These are phyloP conservation scores for Lolium rigidum DNA, from an alignment of 176 grass and related monocot genomes.

Conservation along the genomic window DNA sequence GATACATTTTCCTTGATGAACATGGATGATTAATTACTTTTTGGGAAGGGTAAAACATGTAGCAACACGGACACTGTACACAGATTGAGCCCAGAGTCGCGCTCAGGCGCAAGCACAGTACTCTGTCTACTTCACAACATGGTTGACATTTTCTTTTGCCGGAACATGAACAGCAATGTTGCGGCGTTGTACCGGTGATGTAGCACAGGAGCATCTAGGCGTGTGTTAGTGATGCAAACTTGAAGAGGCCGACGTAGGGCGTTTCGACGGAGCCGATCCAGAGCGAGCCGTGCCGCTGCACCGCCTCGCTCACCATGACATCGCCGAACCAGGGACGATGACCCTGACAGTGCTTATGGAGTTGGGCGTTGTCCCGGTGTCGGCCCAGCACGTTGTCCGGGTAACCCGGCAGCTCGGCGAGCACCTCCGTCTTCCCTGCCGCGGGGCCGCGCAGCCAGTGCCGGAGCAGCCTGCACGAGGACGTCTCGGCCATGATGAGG, in stretches of 20 bases:
- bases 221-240: neutral
- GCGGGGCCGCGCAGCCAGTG: conserved; percentile 66
- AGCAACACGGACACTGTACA: neutral
- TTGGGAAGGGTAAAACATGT: neutral
- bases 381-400: conserved; percentile 97
- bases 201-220: neutral
- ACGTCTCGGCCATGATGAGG: conserved; percentile 65
- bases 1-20: neutral
- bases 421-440: conserved; percentile 47
- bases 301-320: conserved; percentile 71
- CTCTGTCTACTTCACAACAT: neutral
- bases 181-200: too few relatives aligned
- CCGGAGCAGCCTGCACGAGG: conserved; percentile 58
- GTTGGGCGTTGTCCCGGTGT: too few relatives aligned
- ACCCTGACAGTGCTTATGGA: too few relatives aligned
- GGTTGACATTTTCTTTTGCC: neutral
- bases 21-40: neutral
- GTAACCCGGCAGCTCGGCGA: conserved; percentile 79
- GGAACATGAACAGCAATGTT: too few relatives aligned
- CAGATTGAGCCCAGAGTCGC: neutral
- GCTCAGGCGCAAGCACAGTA: neutral
- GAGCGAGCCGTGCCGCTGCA: conserved; percentile 59
- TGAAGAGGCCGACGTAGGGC: conserved; percentile 70
- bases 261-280: conserved; percentile 83
- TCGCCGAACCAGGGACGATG: too few relatives aligned